These are phyloP conservation scores for Capsicum pubescens DNA, from an alignment of 257 asterid genomes.

Conservation along the genomic window DNA sequence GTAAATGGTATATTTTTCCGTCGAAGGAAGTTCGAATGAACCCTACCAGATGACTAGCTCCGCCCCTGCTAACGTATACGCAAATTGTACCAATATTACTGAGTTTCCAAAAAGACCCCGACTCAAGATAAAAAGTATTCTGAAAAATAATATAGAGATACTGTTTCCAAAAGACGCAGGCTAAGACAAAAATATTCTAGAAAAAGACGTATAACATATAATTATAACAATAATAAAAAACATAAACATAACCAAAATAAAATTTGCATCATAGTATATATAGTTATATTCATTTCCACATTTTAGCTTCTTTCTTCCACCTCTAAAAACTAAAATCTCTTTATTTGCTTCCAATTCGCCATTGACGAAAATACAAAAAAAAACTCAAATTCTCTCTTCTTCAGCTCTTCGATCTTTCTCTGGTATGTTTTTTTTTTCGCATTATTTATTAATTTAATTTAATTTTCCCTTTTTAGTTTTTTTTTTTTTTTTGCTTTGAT, in stretches of 20 bases:
- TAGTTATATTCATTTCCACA: not conserved
- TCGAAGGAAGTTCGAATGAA: no score
- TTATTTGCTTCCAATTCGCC: not conserved
- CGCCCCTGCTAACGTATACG: no score
- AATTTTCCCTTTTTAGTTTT: not conserved
- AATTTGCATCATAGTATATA: not conserved
- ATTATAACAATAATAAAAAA: not conserved
- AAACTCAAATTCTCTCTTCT: not conserved
- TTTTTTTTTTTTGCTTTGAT: not conserved
- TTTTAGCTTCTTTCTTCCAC: constrained; percentile 1
- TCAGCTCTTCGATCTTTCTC: constrained; percentile 24
- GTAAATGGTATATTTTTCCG: no score
- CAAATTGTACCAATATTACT: no score
- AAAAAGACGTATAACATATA: no score
- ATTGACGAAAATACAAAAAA: not conserved
- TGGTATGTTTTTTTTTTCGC: not conserved
- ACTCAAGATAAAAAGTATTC: no score
- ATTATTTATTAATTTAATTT: not conserved
- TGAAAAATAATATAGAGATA: no score
- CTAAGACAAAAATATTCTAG: no score
- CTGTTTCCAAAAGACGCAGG: no score
- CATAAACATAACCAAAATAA: not conserved
- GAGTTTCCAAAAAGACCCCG: no score
- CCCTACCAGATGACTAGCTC: no score
- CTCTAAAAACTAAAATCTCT: constrained; percentile 16